Evolutionary conservation across 345 rosid species (phyloP), one percentile per base, ranked within the genome.

Genomic region (Populus deltoides): DNA sequence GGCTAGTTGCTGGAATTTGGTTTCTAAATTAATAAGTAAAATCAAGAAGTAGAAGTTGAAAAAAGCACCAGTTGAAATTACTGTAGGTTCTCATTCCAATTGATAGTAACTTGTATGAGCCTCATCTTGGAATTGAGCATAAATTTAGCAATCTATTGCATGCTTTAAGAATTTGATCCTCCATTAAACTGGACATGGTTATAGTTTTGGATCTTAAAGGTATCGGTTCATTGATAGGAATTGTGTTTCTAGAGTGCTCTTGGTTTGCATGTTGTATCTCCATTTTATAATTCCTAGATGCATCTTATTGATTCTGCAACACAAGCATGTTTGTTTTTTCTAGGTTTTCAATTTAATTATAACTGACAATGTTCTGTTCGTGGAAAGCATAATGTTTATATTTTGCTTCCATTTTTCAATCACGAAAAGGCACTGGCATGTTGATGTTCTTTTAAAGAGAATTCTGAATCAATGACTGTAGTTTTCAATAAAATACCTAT

Each of bases 271-370:
- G 29, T 5, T 45, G 3, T 25, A 8, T 11, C 7, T 39, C 53
- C 47, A 20, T 75, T 6, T 75, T 61, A 66, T 66, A 29, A n/a
- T 33, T 75, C 49, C 20, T 12, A 65, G 71, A 27, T 75, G 45
- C 35, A 33, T 39, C 12, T 75, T 41, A 47, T 63, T 39, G 39
- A 25, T 45, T 2, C 18, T 17, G 61, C 29, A 43, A 47, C 18
- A 45, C 41, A 74, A 45, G 66, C 25, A 22, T n/a, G 27, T 35
- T 39, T 49, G 35, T 12, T 35, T 67, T 8, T 49, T 41, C 65
- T 66, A 16, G 25, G 13, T 49, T 75, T 67, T 49, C 27, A 71
- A 49, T 67, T 67, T 36, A 13, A 75, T 27, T 53, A 74, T 61
- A 29, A 65, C 49, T 25, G 33, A 29, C 62, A 4, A n/a, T 59